Percentiles rank a stretch among this genome's conserved stretches.
Evolutionary conservation across 2,329 filamentous ascomycete genomes (phyloP).

Genomic region (Aureobasidium sp.): DNA sequence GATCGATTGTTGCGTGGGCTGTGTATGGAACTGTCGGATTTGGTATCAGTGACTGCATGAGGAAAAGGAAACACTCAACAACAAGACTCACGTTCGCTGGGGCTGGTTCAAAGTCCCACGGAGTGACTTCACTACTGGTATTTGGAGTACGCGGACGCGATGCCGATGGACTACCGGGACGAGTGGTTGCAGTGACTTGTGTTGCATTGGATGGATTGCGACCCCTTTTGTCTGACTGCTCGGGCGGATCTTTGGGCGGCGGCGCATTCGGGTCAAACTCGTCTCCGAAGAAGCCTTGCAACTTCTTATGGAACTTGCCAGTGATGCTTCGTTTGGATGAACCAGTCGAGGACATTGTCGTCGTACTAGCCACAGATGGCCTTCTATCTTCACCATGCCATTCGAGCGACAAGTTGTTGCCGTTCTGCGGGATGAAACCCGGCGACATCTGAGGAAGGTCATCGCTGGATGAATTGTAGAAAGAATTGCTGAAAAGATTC

Average conservation of each 20-base stretch:
- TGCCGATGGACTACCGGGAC: slow-evolving; percentile 63
- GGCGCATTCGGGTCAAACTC: slow-evolving; percentile 64
- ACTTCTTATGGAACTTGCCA: slow-evolving; percentile 58
- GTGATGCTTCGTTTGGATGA: slow-evolving; percentile 60
- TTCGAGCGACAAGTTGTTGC: slow-evolving; percentile 31
- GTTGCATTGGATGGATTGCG: slow-evolving; percentile 13
- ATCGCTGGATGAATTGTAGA: slow-evolving; percentile 71
- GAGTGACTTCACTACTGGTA: slow-evolving; percentile 75
- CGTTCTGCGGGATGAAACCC: slow-evolving; percentile 54
- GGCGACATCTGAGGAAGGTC: slow-evolving; percentile 64
- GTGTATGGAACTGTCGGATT: background rate
- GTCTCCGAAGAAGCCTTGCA: slow-evolving; percentile 89
- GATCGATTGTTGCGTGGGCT: background rate
- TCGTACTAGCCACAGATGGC: slow-evolving; percentile 82
- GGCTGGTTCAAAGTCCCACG: slow-evolving; percentile 79
- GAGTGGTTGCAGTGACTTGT: slow-evolving; percentile 29
- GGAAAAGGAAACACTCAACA: too few species aligned
- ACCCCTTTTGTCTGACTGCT: background rate
- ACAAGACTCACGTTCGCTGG: slow-evolving; percentile 6
- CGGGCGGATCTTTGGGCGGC: slow-evolving; percentile 4
- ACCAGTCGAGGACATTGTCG: slow-evolving; percentile 76
- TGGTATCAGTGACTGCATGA: background rate
- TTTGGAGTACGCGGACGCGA: slow-evolving; percentile 64
- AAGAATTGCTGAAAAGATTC: slow-evolving; percentile 46
- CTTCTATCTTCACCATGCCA: slow-evolving; percentile 62